Conservation (phyloP, 1,139 yeast genomes). For the Candida sanyaensis region DNA sequence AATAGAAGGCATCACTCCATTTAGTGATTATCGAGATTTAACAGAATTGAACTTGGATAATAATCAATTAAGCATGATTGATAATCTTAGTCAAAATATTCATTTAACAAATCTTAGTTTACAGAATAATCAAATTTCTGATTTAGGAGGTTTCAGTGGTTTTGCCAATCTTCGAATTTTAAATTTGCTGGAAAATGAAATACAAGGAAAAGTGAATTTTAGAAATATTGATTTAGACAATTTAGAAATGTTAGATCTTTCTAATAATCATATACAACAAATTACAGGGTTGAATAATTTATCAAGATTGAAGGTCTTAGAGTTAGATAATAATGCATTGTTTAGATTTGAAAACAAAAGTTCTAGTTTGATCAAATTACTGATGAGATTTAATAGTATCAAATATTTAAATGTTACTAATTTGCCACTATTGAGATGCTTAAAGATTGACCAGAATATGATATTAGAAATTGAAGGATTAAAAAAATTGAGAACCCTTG, state of each 20-base stretch:
- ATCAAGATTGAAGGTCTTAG: slow-evolving; percentile 38
- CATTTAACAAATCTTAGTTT: slow-evolving; percentile 40
- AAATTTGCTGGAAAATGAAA: slow-evolving; percentile 44
- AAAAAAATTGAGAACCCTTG: slow-evolving; percentile 34
- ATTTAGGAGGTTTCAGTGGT: slow-evolving; percentile 39
- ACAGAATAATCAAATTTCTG: slow-evolving; percentile 31
- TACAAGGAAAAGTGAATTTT: slow-evolving; percentile 43
- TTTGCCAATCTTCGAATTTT: slow-evolving; percentile 42
- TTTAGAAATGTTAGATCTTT: slow-evolving; percentile 47
- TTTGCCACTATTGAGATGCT: slow-evolving; percentile 42
- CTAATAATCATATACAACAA: slow-evolving; percentile 39
- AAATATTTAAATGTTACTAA: slow-evolving; percentile 28
- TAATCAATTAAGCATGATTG: slow-evolving; percentile 38
- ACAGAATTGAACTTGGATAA: slow-evolving; percentile 44
- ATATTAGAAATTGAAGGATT: slow-evolving; percentile 29
- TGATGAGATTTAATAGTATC: slow-evolving; percentile 43
- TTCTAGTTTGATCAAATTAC: slow-evolving; percentile 40
- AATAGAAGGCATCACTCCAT: slow-evolving; percentile 45
- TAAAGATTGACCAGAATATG: slow-evolving; percentile 49
- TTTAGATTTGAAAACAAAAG: slow-evolving; percentile 20
- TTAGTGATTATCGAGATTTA: slow-evolving; percentile 39
- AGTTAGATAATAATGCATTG: slow-evolving; percentile 46
- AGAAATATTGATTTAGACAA: slow-evolving; percentile 32
- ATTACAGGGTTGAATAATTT: slow-evolving; percentile 39
- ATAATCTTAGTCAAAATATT: slow-evolving; percentile 32